Base-by-base conservation (phyloP, 148 eudicot species). In the Vaccinium darrowii region DNA sequence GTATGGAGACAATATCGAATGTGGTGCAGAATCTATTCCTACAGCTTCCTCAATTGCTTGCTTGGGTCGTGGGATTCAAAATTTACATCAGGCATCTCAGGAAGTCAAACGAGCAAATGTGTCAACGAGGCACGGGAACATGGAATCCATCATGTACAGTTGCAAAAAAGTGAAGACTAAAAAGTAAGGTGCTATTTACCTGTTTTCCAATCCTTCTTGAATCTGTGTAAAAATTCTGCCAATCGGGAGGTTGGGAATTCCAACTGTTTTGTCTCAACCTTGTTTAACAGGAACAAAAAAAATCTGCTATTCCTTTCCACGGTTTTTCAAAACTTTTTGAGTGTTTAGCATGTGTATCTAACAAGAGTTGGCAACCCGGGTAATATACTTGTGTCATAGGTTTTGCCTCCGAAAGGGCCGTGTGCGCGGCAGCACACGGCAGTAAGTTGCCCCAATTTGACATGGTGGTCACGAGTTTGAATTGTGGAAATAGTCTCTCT, bases 1-100 rank as follows among this genome's bases (percentile, higher is more conserved):
- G 78, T 75, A 75, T 3, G 78, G 19, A 75, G 53, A 47, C 18
- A 75, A 75, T 39, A 75, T 75, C 0, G 78, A 43, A 47, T 75
- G 78, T 75, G 78, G 23, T 75, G 78, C 78, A 19, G 78, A 36
- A 43, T 75, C 52, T 19, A 47, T 75, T 75, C 78, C 78, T 39
- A 75, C 78, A 36, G 78, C 78, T 43, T 49, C 78, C 51, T 75
- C 78, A 19, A 75, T 39, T 75, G 78, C 78, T 21, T 39, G 78
- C 43, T 75, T 75, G 53, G 78, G 78, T 33, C 78, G 78, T 39
- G 78, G 78, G 53, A 47, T 75, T 75, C 78, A 6, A 75, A 75
- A 75, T 75, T 75, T 75, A 75, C 78, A 75, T 75, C 52, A 75
- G 21, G 78, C 78, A 4, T 75, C 78, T 14, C 53, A 75, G 78